Evolutionary conservation across 805 yeast genomes (phyloP).

Genomic region (Wickerhamiella kurtzmanii): DNA sequence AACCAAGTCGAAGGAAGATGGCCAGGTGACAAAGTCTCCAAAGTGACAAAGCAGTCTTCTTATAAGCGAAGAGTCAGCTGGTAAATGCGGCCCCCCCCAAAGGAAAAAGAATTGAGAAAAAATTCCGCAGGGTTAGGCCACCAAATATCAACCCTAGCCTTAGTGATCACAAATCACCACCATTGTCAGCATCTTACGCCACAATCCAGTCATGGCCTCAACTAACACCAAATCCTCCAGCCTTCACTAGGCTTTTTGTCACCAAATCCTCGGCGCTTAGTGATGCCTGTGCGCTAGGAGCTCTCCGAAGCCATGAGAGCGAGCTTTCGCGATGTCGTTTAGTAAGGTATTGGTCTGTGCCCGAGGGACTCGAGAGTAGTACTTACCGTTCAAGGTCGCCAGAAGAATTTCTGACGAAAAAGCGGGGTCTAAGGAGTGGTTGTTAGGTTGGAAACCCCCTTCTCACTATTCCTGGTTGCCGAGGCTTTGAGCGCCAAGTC

Average conservation of each 20-base stretch:
- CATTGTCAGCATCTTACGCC: neutral
- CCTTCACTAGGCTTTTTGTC: neutral
- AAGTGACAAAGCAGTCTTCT: neutral
- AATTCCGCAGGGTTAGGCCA: neutral
- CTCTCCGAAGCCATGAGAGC: neutral
- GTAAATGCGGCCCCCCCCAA: constrained; percentile 1
- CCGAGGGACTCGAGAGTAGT: neutral
- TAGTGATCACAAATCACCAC: neutral
- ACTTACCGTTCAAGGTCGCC: neutral
- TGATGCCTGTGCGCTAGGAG: neutral
- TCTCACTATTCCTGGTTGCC: too few relatives aligned
- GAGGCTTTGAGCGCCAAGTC: too few relatives aligned
- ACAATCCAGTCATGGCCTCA: neutral
- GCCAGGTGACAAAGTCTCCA: constrained; percentile 1
- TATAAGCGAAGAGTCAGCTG: neutral
- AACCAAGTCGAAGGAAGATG: neutral
- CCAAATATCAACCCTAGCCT: neutral
- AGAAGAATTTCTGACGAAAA: neutral
- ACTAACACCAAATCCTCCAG: neutral
- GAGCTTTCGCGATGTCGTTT: neutral
- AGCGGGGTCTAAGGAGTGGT: neutral
- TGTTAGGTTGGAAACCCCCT: neutral
- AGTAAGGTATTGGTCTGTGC: neutral
- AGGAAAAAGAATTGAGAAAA: neutral
- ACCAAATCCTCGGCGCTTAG: neutral